Evolutionary conservation across 176 grass and related monocot genomes (phyloP), one percentile per base, ranked within the genome.

Genomic region (Avena eriantha): DNA sequence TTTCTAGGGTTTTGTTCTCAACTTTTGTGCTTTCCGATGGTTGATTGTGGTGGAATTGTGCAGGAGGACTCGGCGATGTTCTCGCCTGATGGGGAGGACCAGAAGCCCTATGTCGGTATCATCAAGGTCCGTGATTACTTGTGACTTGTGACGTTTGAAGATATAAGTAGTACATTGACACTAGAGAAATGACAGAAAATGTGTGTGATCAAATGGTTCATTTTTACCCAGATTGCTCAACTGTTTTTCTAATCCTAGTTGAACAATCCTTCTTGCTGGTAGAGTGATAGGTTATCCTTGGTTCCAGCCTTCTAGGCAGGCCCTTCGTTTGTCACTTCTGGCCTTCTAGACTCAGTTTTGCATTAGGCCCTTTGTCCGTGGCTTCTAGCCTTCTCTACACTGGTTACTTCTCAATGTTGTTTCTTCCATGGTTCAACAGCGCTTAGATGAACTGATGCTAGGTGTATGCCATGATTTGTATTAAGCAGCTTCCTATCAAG

Each of bases 21-120:
- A 54, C 10, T 76, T 9, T 18, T 73, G 16, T 17, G 72, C 46
- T 75, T 75, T 51, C 72, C 71, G 23, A 15, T 76, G 73, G 47
- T 14, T 76, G 73, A 76, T 83, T 79, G 24, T 67, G 80, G 26
- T 33, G 76, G 26, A 16, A 34, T 80, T 60, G 33, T 75, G 65
- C 92, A 98, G 97, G 97, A 96, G 83, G 97, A 99, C 85, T 87
- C 92, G 3, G 97, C 96, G 47, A 87, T 99, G 26, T 87, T 99
- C 31, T 91, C 92, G 26, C 97, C 97, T n/a, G 97, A 94, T 58
- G 85, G 73, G 17, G 77, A 73, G 29, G 65, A 24, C 10, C 85
- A 91, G 41, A 99, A 99, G 60, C 94, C 97, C 15, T 99, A 99
- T 87, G 97, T 96, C n/a, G 97, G 92, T 31, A 94, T 98, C 69